phyloP scores from a whole-genome alignment of 768 basidiomycete genomes.

The Clathrus columnatus region DNA sequence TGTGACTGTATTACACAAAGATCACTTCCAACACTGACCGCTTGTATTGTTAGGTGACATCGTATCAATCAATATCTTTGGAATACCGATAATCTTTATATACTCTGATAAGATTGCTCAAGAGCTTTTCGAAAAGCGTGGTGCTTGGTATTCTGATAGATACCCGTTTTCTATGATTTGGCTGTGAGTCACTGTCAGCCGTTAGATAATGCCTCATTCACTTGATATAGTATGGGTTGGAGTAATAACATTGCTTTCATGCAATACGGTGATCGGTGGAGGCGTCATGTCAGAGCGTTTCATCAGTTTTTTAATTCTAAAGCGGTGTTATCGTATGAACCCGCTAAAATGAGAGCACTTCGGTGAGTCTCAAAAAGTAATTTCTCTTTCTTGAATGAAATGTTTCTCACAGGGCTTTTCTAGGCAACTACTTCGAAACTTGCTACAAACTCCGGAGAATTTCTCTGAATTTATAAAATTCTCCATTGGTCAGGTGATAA shows the following conservation, averaged over 20 bases:
- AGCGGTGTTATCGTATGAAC: constrained; percentile 21
- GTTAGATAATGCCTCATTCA: not conserved
- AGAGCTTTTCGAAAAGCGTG: constrained; percentile 30
- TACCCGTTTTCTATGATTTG: constrained; percentile 12
- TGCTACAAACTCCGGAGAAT: constrained; percentile 29
- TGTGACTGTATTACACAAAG: not conserved
- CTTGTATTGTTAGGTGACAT: constrained; percentile 15
- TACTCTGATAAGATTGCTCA: constrained; percentile 27
- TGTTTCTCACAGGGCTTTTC: no score
- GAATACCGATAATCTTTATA: constrained; percentile 24
- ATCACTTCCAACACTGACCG: not conserved
- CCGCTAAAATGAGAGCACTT: constrained; percentile 24
- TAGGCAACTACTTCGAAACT: constrained; percentile 22
- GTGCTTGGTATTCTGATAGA: constrained; percentile 30
- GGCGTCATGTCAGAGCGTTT: constrained; percentile 7
- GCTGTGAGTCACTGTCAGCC: not conserved
- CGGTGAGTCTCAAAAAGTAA: not conserved
- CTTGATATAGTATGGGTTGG: not conserved
- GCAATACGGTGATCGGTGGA: constrained; percentile 9
- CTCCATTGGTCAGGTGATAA: constrained; percentile 25
- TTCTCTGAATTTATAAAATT: constrained; percentile 28
- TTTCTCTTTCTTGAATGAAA: no score
- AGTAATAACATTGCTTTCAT: constrained; percentile 4
- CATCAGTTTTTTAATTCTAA: constrained; percentile 21
- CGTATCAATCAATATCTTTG: constrained; percentile 18